Evolutionary conservation across 371 early-diverging fungal genomes (phyloP).

Genomic region (Dichotomocladium elegans): DNA sequence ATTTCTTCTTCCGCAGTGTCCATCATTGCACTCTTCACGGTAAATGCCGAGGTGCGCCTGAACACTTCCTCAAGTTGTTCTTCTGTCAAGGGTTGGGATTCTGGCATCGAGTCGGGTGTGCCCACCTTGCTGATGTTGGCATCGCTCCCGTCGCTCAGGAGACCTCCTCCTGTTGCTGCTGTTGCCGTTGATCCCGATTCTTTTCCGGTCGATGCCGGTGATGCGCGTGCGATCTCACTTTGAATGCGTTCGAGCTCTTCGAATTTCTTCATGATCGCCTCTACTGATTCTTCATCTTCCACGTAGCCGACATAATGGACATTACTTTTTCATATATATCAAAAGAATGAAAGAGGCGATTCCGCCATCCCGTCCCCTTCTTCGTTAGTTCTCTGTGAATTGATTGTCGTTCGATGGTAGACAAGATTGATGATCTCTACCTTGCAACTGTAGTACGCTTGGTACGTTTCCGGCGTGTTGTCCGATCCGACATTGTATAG

Average conservation of each 20-base stretch:
- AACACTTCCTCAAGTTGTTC: constrained; percentile 88
- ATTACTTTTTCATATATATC: constrained; percentile 61
- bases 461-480: constrained; percentile 41
- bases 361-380: too few species aligned
- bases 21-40: constrained; percentile 71
- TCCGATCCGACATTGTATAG: constrained; percentile 34
- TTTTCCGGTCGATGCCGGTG: constrained; percentile 14
- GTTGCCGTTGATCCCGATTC: background rate
- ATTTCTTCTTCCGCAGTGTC: constrained; percentile 58
- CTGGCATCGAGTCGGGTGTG: background rate
- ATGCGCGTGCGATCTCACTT: constrained; percentile 58
- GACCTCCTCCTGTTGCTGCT: constrained; percentile 1
- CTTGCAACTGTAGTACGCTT: constrained; percentile 23
- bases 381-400: background rate
- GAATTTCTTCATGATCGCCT: constrained; percentile 95
- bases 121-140: background rate
- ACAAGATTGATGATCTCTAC: constrained; percentile 13
- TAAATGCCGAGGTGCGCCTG: constrained; percentile 83
- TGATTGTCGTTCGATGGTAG: background rate
- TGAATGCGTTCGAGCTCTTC: constrained; percentile 89
- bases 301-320: constrained; percentile 94
- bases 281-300: constrained; percentile 92
- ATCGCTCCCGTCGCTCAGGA: too few species aligned
- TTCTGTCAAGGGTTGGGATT: constrained; percentile 54
- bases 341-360: background rate